Percentiles rank a stretch among this genome's conserved stretches.
These are phyloP conservation scores for Alternaria brassicae DNA, from an alignment of 2,329 filamentous ascomycete species.

Conservation along the genomic window DNA sequence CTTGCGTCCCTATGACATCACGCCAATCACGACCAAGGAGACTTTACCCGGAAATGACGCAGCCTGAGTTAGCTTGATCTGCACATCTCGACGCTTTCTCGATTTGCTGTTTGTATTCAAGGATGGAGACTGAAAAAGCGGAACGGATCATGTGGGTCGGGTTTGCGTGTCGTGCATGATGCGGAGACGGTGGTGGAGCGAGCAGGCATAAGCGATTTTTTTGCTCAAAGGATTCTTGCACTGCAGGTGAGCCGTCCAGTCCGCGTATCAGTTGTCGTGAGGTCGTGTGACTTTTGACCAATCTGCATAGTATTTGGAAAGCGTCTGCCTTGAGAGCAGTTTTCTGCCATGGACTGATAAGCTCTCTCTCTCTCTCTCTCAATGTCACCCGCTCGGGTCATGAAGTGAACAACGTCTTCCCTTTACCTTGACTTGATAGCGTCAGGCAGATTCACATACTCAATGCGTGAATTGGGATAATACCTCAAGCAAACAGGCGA, in stretches of 20 bases:
- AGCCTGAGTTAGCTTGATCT: background rate
- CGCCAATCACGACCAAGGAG: background rate
- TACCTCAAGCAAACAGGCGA: background rate
- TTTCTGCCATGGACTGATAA: background rate
- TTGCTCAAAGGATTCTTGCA: background rate
- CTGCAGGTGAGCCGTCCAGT: conserved; percentile 1
- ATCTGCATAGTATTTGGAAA: background rate
- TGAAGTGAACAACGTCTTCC: background rate
- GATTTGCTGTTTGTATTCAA: background rate
- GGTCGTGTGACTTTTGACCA: background rate
- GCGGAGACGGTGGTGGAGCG: conserved; percentile 5
- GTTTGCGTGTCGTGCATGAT: conserved; percentile 9
- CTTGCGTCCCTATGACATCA: background rate
- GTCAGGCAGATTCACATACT: background rate
- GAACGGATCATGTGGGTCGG: background rate
- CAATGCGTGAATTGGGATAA: background rate
- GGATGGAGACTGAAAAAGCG: background rate
- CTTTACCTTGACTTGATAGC: background rate
- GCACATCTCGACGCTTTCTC: conserved; percentile 2
- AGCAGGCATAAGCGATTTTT: conserved; percentile 3
- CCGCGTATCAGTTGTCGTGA: background rate
- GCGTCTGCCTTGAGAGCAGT: conserved; percentile 8
- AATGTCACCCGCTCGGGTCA: background rate
- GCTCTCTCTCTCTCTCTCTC: too few species aligned
- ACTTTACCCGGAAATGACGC: conserved; percentile 2